A percentile compares a stretch with the other conserved stretches of the same genome.
Evolutionary conservation across 2,329 filamentous ascomycete genomes (phyloP).

Genomic region (Diaporthe vaccinii): DNA sequence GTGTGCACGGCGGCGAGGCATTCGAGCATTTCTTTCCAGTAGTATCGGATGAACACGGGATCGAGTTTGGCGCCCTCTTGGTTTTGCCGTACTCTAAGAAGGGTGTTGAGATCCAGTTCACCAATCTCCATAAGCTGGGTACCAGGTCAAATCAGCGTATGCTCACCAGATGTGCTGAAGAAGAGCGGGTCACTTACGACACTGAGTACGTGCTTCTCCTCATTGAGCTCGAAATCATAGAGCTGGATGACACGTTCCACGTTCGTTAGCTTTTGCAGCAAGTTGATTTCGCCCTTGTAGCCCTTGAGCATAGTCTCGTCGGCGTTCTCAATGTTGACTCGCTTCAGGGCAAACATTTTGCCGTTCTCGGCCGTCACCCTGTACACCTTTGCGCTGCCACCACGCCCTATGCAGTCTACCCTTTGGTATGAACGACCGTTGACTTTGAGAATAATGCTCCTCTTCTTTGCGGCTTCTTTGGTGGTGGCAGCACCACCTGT

Average conservation of each 20-base stretch:
- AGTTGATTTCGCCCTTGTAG: slow-evolving; percentile 95
- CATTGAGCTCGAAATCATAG: slow-evolving; percentile 93
- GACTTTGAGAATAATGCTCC: slow-evolving; percentile 85
- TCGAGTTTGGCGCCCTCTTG: slow-evolving; percentile 84
- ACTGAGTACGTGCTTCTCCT: slow-evolving; percentile 88
- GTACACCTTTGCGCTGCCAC: slow-evolving; percentile 95
- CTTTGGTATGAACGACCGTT: slow-evolving; percentile 94
- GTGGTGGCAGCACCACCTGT: slow-evolving; percentile 84
- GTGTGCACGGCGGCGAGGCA: slow-evolving; percentile 92
- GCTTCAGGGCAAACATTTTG: slow-evolving; percentile 93
- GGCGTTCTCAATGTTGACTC: slow-evolving; percentile 90
- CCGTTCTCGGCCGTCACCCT: slow-evolving; percentile 97
- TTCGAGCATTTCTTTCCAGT: slow-evolving; percentile 99
- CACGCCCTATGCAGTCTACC: slow-evolving; percentile 90
- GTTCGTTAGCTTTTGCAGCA: slow-evolving; percentile 83
- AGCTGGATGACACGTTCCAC: slow-evolving; percentile 92
- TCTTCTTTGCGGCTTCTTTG: slow-evolving; percentile 75
- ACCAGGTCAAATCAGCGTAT: neutral
- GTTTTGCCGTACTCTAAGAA: slow-evolving; percentile 81
- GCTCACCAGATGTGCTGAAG: slow-evolving; percentile 27
- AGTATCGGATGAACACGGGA: slow-evolving; percentile 92
- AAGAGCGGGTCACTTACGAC: slow-evolving; percentile 70
- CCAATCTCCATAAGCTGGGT: slow-evolving; percentile 95
- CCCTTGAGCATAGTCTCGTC: slow-evolving; percentile 87
- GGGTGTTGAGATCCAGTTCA: slow-evolving; percentile 90